Base-by-base conservation (phyloP, 768 basidiomycete genomes). In the Auriculariales sp. region DNA sequence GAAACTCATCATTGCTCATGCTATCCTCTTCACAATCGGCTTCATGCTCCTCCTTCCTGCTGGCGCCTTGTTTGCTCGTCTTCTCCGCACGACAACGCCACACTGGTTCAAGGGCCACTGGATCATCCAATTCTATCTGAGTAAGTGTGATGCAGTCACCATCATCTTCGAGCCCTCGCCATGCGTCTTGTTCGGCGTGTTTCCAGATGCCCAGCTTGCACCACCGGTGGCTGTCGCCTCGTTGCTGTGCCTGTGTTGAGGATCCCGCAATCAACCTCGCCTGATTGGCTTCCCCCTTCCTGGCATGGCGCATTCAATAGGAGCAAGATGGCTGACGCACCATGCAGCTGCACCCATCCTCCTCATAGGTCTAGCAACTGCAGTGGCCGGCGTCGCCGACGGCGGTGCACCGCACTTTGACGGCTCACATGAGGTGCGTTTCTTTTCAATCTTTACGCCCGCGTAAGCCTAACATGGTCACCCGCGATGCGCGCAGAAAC, bases 21-120 rank as follows among this genome's bases (percentile, higher is more conserved):
- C 70, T 22, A 61, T 75, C 31, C 62, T 80, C 9, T 72, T 69
- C 54, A 59, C 71, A 0, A 61, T 68, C 29, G 79, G 76, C 1
- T 78, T 78, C 58, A 62, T 81, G 45, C 62, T 79, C 46, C 55
- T 81, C 15, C 68, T 83, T 7, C 80, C 79, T 3, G 51, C 74
- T 28, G 79, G 80, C n/a, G 70, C 67, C 10, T 62, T 81, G 53
- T 61, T 77, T 35, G 72, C 74, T 25, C 69, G 79, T 52, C 78
- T 72, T 54, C 58, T 68, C 12, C 68, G 79, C 46, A 79, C 76
- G 6, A 72, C 61, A 36, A 52, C 28, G 14, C 48, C 42, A 32
- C 33, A 28, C 28, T 78, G 76, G 76, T 74, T 70, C 53, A 65
- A 62, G 54, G 67, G 62, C 3, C 80, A 77, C 56, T 71, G 64